Conservation (phyloP, 2,329 filamentous ascomycete genomes). For the Xylaria multiplex region DNA sequence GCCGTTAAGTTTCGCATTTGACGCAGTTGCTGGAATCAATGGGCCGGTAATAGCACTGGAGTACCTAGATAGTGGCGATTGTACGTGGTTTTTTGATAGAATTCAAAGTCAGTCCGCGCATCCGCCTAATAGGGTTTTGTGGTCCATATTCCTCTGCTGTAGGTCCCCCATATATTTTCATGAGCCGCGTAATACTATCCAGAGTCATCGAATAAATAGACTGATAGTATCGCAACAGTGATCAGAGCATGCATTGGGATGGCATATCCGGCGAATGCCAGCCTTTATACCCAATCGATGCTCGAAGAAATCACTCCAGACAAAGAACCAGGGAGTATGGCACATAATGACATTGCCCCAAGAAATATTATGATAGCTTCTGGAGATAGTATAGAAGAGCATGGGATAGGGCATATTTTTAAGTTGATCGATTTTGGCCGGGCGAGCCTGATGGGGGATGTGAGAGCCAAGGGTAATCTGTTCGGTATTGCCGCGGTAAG, state of each 20-base stretch:
- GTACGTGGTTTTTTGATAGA: not conserved
- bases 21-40: not conserved
- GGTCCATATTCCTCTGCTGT: conserved; percentile 29
- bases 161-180: not conserved
- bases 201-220: no score
- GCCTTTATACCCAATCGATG: not conserved
- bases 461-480: not conserved
- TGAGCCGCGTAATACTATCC: not conserved
- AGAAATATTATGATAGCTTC: conserved; percentile 25
- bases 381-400: conserved; percentile 6
- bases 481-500: not conserved
- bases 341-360: conserved; percentile 6
- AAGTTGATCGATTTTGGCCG: conserved; percentile 31
- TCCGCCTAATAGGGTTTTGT: conserved; percentile 22
- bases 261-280: conserved; percentile 16
- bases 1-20: not conserved
- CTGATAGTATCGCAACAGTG: not conserved
- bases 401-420: not conserved
- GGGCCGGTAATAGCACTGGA: conserved; percentile 15
- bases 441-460: not conserved
- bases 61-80: conserved; percentile 18
- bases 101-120: not conserved
- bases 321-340: not conserved
- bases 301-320: conserved; percentile 12
- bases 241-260: conserved; percentile 29